Base-by-base conservation (phyloP, 2,329 filamentous ascomycete genomes). In the Talaromyces sp. region DNA sequence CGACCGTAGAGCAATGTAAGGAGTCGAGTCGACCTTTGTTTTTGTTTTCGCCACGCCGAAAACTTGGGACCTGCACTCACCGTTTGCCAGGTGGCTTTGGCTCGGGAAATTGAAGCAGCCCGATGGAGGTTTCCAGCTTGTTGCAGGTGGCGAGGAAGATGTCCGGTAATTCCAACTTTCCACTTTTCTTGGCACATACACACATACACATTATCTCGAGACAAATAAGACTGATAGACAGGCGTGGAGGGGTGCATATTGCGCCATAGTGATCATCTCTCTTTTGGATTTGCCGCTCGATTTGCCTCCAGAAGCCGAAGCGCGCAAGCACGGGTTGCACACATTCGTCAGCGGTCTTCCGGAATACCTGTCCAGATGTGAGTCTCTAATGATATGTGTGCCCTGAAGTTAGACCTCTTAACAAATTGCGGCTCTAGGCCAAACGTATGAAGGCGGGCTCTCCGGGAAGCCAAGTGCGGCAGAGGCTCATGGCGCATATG, bases 401-500 rank as follows among this genome's bases (percentile, higher is more conserved):
- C n/a, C 30, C 14, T n/a, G 9, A 8, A 23, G 18, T 58, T 2
- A 31, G 7, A 18, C 56, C 30, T 52, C 28, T 55, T 60, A 62
- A 64, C 64, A 69, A 57, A 69, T 27, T 60, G 31, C 54, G 31
- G 44, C n/a, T 56, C 18, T 59, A 92, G 89, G 90, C 74, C 94
- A 98, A 83, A 96, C 91, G 10, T 97, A 89, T 76, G 95, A 99
- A 79, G 95, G 95, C 66, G 95, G 95, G 56, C 92, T 99, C 68
- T 93, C 91, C 66, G 89, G 87, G 61, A 88, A 89, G 65, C 95
- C 93, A 58, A 89, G 89, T 63, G 61, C 61, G 36, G 88, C 89
- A 65, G 95, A 99, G 82, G 95, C 94, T 60, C 95, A 99, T 78
- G 95, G 95, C 64, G 95, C 92, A 66, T 99, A 98, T 79, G 91